These are phyloP conservation scores for Pseudocercospora pini-densiflorae DNA, from an alignment of 2,329 filamentous ascomycete species.

Conservation along the genomic window DNA sequence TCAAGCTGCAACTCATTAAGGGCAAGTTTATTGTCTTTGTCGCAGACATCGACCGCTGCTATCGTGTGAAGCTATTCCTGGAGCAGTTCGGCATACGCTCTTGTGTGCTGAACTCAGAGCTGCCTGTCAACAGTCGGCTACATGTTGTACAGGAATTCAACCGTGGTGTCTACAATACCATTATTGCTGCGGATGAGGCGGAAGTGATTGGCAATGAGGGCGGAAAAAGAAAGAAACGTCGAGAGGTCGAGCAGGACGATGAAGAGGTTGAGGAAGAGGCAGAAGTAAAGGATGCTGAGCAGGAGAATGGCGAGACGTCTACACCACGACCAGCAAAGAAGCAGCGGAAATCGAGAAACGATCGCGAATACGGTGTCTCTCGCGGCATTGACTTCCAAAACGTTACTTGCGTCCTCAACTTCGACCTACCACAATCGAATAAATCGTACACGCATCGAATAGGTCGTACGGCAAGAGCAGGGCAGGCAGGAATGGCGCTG, in stretches of 20 bases:
- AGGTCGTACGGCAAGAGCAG: conserved; percentile 88
- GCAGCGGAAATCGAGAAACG: conserved; percentile 67
- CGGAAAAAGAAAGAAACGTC: conserved; percentile 36
- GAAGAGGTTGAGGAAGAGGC: conserved; percentile 33
- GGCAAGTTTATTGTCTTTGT: conserved; percentile 89
- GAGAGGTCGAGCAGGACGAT: conserved; percentile 33
- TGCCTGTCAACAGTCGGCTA: conserved; percentile 89
- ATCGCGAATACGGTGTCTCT: conserved; percentile 93
- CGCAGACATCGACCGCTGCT: conserved; percentile 84
- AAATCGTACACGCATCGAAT: conserved; percentile 98
- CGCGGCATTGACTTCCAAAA: conserved; percentile 97
- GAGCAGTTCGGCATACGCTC: conserved; percentile 97
- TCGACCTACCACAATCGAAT: conserved; percentile 85
- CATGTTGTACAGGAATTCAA: conserved; percentile 99
- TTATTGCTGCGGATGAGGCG: conserved; percentile 92
- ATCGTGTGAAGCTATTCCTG: conserved; percentile 90
- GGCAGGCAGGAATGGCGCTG: conserved; percentile 91
- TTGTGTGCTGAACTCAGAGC: conserved; percentile 90
- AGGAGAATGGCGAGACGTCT: conserved; percentile 35
- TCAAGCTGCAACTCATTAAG: conserved; percentile 91
- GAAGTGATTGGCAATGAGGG: conserved; percentile 75
- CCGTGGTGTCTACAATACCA: conserved; percentile 94
- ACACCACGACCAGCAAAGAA: conserved; percentile 51
- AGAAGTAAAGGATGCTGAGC: conserved; percentile 40
- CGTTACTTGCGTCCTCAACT: conserved; percentile 93